phyloP scores from a whole-genome alignment of 768 basidiomycete species.

The Boletus subcaerulescens region DNA sequence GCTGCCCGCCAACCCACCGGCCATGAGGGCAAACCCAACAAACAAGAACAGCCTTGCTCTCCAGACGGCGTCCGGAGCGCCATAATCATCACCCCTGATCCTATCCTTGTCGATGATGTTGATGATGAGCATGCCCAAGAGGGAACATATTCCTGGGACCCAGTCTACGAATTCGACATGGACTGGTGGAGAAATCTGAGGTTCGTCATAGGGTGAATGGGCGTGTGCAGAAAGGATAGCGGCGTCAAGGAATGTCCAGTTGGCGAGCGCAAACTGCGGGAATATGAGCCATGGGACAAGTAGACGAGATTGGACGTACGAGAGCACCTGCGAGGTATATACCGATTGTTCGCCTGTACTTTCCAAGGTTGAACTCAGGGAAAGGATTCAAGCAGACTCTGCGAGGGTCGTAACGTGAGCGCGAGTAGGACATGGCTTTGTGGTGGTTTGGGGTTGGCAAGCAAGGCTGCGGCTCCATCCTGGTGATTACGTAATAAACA shows the following conservation, averaged over 20 bases:
- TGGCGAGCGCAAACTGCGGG: constrained; percentile 83
- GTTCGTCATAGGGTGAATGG: constrained; percentile 66
- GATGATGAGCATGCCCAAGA: constrained; percentile 89
- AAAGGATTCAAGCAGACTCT: constrained; percentile 87
- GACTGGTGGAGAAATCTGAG: constrained; percentile 64
- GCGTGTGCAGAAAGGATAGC: constrained; percentile 88
- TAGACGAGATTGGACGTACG: constrained; percentile 50
- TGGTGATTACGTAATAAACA: constrained; percentile 20
- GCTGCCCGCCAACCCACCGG: constrained; percentile 95
- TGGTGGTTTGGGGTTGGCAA: neutral
- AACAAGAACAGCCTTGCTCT: constrained; percentile 87
- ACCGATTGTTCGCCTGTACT: constrained; percentile 76
- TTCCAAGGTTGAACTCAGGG: constrained; percentile 71
- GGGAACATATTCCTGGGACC: constrained; percentile 93
- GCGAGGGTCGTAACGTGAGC: constrained; percentile 79
- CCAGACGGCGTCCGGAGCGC: constrained; percentile 86
- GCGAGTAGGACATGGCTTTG: constrained; percentile 48
- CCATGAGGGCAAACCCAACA: constrained; percentile 95
- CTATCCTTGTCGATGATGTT: constrained; percentile 95
- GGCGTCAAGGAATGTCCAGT: constrained; percentile 95
- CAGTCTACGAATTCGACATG: constrained; percentile 95
- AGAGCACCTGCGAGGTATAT: constrained; percentile 91
- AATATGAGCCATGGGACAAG: neutral
- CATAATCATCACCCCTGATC: constrained; percentile 76
- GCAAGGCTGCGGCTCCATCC: neutral